Evolutionary conservation across 441 rosid genomes (phyloP).

Genomic region (Mallotus japonicus): DNA sequence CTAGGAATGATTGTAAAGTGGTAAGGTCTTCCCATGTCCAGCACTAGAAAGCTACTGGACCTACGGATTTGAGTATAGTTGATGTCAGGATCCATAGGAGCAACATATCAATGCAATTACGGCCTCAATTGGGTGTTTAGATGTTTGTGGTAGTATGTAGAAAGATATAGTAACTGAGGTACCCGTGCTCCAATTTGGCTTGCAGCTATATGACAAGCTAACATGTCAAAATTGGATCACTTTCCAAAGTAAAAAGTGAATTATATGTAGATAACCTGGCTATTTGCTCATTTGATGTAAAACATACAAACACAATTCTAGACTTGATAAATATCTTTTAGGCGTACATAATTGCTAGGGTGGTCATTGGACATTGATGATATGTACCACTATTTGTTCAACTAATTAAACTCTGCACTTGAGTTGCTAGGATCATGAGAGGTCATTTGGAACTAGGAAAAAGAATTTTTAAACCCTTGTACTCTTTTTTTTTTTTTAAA

Average conservation of each 20-base stretch:
- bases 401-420: background rate
- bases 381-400: background rate
- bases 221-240: too few relatives aligned
- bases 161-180: background rate
- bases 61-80: background rate
- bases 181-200: too few relatives aligned
- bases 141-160: background rate
- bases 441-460: background rate
- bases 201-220: too few relatives aligned
- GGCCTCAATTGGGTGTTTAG: background rate
- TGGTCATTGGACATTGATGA: background rate
- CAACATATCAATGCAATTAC: background rate
- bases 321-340: background rate
- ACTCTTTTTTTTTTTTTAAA: too few relatives aligned
- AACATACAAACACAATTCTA: background rate
- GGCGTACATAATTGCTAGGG: too few relatives aligned
- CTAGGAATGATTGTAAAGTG: background rate
- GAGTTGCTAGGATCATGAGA: too few relatives aligned
- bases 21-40: background rate
- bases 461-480: too few relatives aligned
- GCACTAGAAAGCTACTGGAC: background rate
- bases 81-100: background rate
- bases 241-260: too few relatives aligned
- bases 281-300: background rate
- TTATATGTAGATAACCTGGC: background rate